Base-by-base conservation (phyloP, 495 filamentous ascomycete genomes). In the Aspergillus diversus region DNA sequence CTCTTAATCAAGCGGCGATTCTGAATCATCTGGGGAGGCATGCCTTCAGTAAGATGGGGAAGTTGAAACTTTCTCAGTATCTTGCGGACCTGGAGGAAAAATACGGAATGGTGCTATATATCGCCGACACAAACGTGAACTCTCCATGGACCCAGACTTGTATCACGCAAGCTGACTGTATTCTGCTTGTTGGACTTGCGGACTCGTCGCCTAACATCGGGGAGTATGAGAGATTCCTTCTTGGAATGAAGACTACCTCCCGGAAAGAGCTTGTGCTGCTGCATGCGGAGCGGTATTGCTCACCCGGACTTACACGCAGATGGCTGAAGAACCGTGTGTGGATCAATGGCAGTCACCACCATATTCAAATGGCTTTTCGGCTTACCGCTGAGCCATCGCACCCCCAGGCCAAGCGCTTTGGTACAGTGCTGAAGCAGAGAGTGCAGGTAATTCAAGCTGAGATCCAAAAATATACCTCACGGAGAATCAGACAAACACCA, bases 341-440 rank as follows among this genome's bases (percentile, higher is more conserved):
- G 95, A 92, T 99, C 67, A 99, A 97, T 68, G 95, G 95, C n/a
- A 92, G 95, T 43, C 96, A 99, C 73, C 94, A 97, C 70, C 95
- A 99, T 68, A 90, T 99, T 31, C 95, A 99, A 70, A 97, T 99
- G 95, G 83, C 90, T 1, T 96, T 93, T 75, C 87, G 89, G 39
- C 83, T 88, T n/a, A 87, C 88, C 33, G 77, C 88, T 5, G 88
- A 94, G 64, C 88, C 92, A 16, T 86, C 91, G 0, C 88, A 96
- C 65, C 85, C 91, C 0, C 90, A 89, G 27, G 80, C 84, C 7
- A 92, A 90, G 63, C 89, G 90, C 27, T 90, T 93, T 50, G 92
- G 92, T 1, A 88, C 87, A n/a, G 92, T 89, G 3, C 73, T 99
- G 39, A 97, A 97, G 68, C 91, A 97, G 63, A 82, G 94, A 39